Conservation (phyloP, 441 rosid genomes). For the Gossypium schwendimanii region DNA sequence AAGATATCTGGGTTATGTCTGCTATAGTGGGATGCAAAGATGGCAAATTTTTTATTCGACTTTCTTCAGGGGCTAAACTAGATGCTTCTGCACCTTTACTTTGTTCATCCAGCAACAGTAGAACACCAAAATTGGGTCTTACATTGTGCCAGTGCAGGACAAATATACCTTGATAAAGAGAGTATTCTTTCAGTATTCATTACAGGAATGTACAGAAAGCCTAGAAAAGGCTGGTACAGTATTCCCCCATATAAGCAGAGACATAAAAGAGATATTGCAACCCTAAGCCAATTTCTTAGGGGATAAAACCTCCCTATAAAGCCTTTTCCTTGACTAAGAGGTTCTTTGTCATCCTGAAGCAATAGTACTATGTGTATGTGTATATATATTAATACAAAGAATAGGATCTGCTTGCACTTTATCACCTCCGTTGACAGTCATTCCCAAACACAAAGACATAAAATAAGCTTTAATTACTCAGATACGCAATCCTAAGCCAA, state of each 20-base stretch:
- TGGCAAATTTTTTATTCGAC: slow-evolving; percentile 16
- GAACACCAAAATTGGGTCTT: background rate
- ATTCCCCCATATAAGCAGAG: background rate
- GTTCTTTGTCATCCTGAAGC: slow-evolving; percentile 5
- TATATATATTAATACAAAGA: background rate
- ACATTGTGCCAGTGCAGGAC: background rate
- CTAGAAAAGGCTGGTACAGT: slow-evolving; percentile 4
- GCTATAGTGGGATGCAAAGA: slow-evolving; percentile 13
- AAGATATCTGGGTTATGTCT: slow-evolving; percentile 9
- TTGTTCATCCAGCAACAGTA: background rate
- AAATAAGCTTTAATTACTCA: slow-evolving; percentile 6
- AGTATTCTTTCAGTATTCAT: background rate
- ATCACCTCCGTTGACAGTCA: background rate
- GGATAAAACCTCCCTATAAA: slow-evolving; percentile 1
- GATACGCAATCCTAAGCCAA: background rate
- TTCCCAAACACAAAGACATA: background rate
- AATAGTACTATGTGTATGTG: background rate
- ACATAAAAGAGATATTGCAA: slow-evolving; percentile 4
- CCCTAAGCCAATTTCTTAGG: background rate
- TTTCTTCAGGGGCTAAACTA: slow-evolving; percentile 4
- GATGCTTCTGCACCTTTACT: background rate
- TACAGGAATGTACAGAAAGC: background rate
- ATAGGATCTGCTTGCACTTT: background rate
- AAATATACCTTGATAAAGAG: background rate
- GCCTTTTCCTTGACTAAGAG: background rate